phyloP scores from a whole-genome alignment of 2,329 filamentous ascomycete species.

The Calonectria fujianensis region DNA sequence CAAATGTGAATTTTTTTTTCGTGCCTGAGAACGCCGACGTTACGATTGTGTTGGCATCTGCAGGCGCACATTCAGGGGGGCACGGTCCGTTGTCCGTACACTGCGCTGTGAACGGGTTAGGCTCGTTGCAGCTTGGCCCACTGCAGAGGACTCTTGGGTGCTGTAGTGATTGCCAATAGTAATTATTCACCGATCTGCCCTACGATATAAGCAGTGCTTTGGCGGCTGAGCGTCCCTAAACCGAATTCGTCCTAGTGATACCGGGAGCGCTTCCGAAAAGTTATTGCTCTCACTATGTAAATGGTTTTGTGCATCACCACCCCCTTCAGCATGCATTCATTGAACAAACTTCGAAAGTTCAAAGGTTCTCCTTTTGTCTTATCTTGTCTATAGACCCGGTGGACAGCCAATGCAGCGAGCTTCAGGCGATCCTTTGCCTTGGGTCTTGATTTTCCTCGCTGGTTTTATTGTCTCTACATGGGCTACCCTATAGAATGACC shows the following conservation, averaged over 20 bases:
- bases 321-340: not conserved
- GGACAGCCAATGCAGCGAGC: no score
- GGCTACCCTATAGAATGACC: not conserved
- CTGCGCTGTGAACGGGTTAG: not conserved
- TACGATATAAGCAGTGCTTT: not conserved
- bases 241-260: not conserved
- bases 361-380: not conserved
- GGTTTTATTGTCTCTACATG: not conserved
- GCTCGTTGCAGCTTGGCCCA: not conserved
- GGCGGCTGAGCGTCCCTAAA: not conserved
- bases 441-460: not conserved
- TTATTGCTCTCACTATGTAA: not conserved
- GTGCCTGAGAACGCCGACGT: not conserved
- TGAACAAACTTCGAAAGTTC: not conserved
- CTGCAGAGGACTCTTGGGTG: not conserved
- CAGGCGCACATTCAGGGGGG: not conserved
- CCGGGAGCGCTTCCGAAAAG: not conserved
- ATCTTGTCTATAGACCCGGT: not conserved
- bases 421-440: not conserved
- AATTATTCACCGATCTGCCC: not conserved
- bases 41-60: not conserved
- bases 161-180: not conserved
- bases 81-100: not conserved
- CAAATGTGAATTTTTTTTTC: not conserved
- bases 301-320: not conserved